Base-by-base conservation (phyloP, 139 green algal genomes). In the Gonium pectorale region DNA sequence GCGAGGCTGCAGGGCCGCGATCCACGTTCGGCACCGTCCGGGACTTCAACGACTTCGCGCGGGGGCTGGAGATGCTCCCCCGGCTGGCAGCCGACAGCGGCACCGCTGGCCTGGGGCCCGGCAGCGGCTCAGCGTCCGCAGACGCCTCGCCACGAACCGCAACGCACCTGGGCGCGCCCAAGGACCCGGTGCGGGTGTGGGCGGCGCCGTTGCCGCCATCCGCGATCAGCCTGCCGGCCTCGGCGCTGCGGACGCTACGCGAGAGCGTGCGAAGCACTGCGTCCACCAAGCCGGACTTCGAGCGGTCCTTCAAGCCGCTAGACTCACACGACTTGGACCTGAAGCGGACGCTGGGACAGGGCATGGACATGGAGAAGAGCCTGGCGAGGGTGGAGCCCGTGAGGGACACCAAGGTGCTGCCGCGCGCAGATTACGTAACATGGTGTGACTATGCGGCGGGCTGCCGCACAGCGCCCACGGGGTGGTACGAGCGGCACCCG, bases 331-430 rank as follows among this genome's bases (percentile, higher is more conserved):
- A 87, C 33, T 37, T 81, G 26, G 86, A 87, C 41, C 43, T 85
- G 9, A 90, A 90, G 63, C 73, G 74, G 64, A 85, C 80, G 31
- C 80, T 90, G 31, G 86, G 86, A 1, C 19, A 81, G 86, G 71
- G 70, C 37, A 46, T 87, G 71, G 86, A 90, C 64, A 69, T 90
- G 63, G 13, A 26, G 8, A 43, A 35, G 9, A 70, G 52, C 72
- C 38, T 90, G 49, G 37, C 52, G 35, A 63, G 86, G 0, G 72
- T 83, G 31, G 86, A 90, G 80, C 86, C 86, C 5, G 80, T 86
- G 41, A 79, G 86, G 2, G 52, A n/a, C 66, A 86, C 72, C 64
- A 87, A 90, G 52, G 72, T 87, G 33, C 69, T 87, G 33, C 46
- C 22, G 19, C 56, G 54, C 1, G 72, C 79, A 3, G 72, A 81